These are phyloP conservation scores for Tetragonia tetragonoides DNA, from an alignment of 148 eudicot species.

Conservation along the genomic window DNA sequence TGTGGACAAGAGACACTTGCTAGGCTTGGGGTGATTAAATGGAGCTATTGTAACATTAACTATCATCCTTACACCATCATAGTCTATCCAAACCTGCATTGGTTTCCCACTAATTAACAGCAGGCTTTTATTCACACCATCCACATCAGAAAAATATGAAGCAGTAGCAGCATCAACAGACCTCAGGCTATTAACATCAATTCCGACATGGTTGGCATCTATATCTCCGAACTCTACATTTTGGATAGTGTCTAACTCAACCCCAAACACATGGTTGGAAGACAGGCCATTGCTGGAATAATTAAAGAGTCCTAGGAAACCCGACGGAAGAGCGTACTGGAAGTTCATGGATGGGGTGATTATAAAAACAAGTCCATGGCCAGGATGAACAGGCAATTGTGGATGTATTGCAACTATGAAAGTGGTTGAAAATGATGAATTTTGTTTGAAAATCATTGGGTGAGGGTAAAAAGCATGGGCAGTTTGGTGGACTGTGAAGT, in stretches of 20 bases:
- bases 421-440: slow-evolving; percentile 4
- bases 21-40: slow-evolving; percentile 30
- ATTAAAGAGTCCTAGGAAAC: slow-evolving; percentile 11
- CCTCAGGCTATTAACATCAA: slow-evolving; percentile 37
- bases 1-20: slow-evolving; percentile 27
- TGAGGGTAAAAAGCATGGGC: slow-evolving; percentile 9
- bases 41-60: slow-evolving; percentile 40
- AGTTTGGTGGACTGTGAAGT: slow-evolving; percentile 1
- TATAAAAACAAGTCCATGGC: not conserved
- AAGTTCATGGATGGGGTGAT: slow-evolving; percentile 10
- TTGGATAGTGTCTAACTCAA: slow-evolving; percentile 52
- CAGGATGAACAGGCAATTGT: not conserved
- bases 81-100: slow-evolving; percentile 50
- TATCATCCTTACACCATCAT: slow-evolving; percentile 26
- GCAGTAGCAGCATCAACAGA: slow-evolving; percentile 31
- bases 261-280: slow-evolving; percentile 49
- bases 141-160: slow-evolving; percentile 27
- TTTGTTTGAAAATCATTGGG: slow-evolving; percentile 9
- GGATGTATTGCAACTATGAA: not conserved
- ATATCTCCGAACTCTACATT: slow-evolving; percentile 40
- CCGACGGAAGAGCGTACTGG: not conserved
- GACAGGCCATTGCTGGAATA: slow-evolving; percentile 25
- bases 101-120: slow-evolving; percentile 34
- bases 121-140: slow-evolving; percentile 26
- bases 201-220: slow-evolving; percentile 49